A percentile compares a stretch with the other conserved stretches of the same genome.
phyloP scores from a whole-genome alignment of 208 protist genomes.

The Leishmania amazonensis region DNA sequence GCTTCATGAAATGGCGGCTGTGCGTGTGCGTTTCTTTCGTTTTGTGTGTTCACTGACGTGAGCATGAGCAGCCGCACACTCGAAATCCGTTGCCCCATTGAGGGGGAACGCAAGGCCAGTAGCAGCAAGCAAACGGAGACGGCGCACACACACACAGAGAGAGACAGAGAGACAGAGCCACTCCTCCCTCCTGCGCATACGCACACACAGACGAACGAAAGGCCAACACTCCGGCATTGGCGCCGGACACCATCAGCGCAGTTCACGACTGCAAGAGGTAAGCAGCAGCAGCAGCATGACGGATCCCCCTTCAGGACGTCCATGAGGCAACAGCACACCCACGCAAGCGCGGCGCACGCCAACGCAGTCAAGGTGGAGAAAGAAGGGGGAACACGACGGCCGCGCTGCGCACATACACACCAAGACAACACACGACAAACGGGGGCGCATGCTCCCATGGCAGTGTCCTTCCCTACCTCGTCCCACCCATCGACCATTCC shows the following conservation, averaged over 20 bases:
- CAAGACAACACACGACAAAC: no score
- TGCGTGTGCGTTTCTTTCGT: background rate
- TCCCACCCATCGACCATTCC: background rate
- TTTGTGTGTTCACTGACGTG: background rate
- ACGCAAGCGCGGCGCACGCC: background rate
- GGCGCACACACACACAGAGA: background rate
- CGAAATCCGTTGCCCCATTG: background rate
- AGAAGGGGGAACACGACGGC: background rate
- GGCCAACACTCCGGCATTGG: background rate
- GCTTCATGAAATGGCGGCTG: background rate
- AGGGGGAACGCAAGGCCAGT: background rate
- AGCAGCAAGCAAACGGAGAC: background rate
- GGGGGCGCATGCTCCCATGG: background rate
- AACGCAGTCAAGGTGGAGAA: background rate
- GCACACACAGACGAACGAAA: background rate
- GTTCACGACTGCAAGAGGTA: background rate
- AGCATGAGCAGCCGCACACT: background rate
- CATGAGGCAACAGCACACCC: background rate
- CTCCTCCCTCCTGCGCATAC: background rate
- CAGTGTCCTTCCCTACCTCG: no score
- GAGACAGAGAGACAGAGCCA: background rate
- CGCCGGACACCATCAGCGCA: background rate
- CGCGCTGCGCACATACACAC: background rate
- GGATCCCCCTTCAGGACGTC: background rate
- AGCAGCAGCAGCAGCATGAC: background rate